Evolutionary conservation across 371 early-diverging fungal species (phyloP), one percentile per base, ranked within the genome.

Genomic region (Actinomucor elegans): DNA sequence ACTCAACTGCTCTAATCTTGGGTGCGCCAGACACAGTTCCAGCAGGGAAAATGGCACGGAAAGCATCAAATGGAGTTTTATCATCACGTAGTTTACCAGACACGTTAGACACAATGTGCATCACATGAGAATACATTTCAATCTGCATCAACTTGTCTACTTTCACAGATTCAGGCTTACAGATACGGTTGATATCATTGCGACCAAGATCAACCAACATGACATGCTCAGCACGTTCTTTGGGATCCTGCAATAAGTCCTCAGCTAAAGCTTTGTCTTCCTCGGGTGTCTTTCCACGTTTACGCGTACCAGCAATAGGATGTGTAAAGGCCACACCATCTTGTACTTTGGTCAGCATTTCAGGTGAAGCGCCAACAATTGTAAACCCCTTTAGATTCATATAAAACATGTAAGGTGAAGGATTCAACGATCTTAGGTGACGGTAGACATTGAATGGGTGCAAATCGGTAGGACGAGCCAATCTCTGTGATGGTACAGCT

Each of bases 381-480:
- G 92, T 92, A 63, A 95, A 96, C 42, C 84, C 92, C 40, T 88
- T 85, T 45, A 94, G 69, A 59, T 96, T 91, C 64, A 97, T 84
- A 60, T 96, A 97, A 69, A 97, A 98, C 94, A 98, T 94, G 71
- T 98, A 98, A n/a, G 98, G 98, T 4, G 96, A 94, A 4, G 98
- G 98, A 64, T 97, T 98, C 37, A 96, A 75, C n/a, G 92, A 90
- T 35, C 98, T 83, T 57, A 98, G 71, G 48, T 93, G 88, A 42
- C 97, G 85, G 71, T 98, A 98, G 10, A 94, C 94, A 64, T 97
- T 97, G 79, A 98, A 96, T 4, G 97, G 97, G 67, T 98, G 95
- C 24, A 98, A 73, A 4, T 84, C 66, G 1, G 97, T 94, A 4
- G 85, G 85, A 36, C 93, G 91, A 12, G 87, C 80, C 45, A 97